Conservation (phyloP, 257 asterid species). For the Coffea canephora region DNA sequence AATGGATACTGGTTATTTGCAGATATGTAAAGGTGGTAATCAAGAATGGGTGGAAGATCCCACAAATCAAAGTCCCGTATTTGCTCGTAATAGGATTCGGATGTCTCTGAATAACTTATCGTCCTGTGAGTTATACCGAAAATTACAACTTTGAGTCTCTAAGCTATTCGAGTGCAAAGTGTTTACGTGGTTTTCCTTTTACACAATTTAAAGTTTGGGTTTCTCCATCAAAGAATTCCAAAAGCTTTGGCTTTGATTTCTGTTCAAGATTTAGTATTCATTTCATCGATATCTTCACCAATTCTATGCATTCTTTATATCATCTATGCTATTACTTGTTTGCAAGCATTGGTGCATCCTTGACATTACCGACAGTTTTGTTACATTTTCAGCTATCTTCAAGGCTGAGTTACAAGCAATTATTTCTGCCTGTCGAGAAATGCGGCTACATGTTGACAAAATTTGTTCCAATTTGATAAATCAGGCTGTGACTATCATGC, state of each 20-base stretch:
- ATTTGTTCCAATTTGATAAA: constrained; percentile 44
- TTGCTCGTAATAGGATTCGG: constrained; percentile 91
- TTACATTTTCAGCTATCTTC: constrained; percentile 47
- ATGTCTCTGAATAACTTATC: constrained; percentile 48
- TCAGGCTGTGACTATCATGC: constrained; percentile 58
- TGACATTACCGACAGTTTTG: not conserved
- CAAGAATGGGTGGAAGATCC: constrained; percentile 97
- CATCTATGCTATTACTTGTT: constrained; percentile 7
- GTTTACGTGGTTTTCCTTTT: not conserved
- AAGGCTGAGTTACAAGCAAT: constrained; percentile 68
- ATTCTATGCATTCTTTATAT: not conserved
- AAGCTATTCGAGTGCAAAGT: not conserved
- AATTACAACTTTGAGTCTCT: not conserved
- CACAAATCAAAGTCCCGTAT: constrained; percentile 64
- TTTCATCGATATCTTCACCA: not conserved
- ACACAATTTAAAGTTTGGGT: not conserved
- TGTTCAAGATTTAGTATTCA: not conserved
- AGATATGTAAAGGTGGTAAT: constrained; percentile 67
- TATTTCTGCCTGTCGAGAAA: constrained; percentile 68
- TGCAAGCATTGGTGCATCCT: constrained; percentile 12
- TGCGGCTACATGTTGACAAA: constrained; percentile 62
- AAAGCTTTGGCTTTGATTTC: not conserved
- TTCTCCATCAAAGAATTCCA: not conserved
- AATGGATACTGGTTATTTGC: constrained; percentile 22
- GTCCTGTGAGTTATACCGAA: constrained; percentile 48